Evolutionary conservation across 805 yeast genomes (phyloP), one percentile per base, ranked within the genome.

Genomic region (Pichia deserticola): DNA sequence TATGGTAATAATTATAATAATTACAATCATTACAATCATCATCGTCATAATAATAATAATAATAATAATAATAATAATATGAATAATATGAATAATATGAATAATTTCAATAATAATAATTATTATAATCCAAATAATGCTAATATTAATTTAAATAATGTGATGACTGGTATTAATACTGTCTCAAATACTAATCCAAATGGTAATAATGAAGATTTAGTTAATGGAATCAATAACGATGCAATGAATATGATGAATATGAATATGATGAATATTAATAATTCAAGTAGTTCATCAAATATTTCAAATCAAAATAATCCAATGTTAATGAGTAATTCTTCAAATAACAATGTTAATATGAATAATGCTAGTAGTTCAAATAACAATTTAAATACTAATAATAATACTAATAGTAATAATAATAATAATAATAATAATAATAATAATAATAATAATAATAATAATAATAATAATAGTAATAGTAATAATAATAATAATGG

Each of bases 41-140:
- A 54, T 29, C 12, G n/a, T n/a, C 37, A 52, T 34, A 42, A 32
- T 40, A 42, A 44, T 46, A 47, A 35, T 5, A 48, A 40, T 32
- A 13, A 10, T 15, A 34, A 40, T 35, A 40, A 28, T 29, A 32
- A 25, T 6, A 34, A 32, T 15, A 45, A 27, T 11, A n/a, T 27
- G 7, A 45, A 45, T 33, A 38, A 34, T 32, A 12, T 9, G 10
- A n/a, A 40, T 34, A 40, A 33, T 28, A 30, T 13, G 3, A 28
- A 32, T 12, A 45, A 33, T n/a, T 25, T 28, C 25, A 33, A 12
- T 11, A 28, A 37, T 29, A 20, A 11, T 15, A 42, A 13, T 42
- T 8, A 11, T 10, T 20, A 7, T 25, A 42, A 42, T 35, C 9
- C 9, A 30, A n/a, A 28, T 20, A 35, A 43, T 35, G 32, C 20